A percentile compares a stretch with the other conserved stretches of the same genome.
Conservation (phyloP, 495 filamentous ascomycete genomes). For the Pyronema domesticum region DNA sequence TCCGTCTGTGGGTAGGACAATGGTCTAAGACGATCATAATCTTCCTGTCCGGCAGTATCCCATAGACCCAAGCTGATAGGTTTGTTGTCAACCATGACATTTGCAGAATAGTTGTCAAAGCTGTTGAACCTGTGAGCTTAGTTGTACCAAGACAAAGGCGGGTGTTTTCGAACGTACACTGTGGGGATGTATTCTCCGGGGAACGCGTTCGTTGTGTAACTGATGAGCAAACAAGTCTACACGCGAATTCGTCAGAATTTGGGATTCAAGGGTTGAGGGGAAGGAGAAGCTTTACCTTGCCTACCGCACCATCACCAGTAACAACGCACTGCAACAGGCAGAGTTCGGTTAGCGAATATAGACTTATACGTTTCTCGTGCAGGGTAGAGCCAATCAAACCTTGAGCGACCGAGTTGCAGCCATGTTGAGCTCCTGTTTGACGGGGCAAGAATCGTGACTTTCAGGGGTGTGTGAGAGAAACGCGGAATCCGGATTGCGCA, state of each 20-base stretch:
- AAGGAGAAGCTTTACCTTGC: conserved; percentile 47
- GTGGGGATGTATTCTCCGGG: conserved; percentile 98
- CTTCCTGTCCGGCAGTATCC: conserved; percentile 98
- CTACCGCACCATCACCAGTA: conserved; percentile 95
- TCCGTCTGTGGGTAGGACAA: conserved; percentile 96
- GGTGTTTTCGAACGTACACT: conserved; percentile 40
- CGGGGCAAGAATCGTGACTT: not conserved
- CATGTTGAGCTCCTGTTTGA: not conserved
- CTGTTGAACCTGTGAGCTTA: conserved; percentile 29
- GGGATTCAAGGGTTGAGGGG: conserved; percentile 1
- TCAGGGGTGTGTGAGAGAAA: not conserved
- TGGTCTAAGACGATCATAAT: conserved; percentile 88
- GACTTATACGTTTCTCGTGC: conserved; percentile 13
- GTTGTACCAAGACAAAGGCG: conserved; percentile 6
- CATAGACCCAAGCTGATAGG: conserved; percentile 92
- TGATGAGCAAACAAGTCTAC: conserved; percentile 96
- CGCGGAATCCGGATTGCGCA: not conserved
- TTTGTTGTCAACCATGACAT: conserved; percentile 94
- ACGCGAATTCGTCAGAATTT: conserved; percentile 15
- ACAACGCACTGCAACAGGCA: conserved; percentile 65
- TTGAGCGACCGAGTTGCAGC: conserved; percentile 57
- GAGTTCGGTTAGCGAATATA: conserved; percentile 12
- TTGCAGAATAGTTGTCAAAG: conserved; percentile 98
- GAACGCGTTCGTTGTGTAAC: conserved; percentile 97
- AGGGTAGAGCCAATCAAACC: conserved; percentile 29